Conservation (phyloP, 2,329 filamentous ascomycete species). For the Tolypocladium tropicale region DNA sequence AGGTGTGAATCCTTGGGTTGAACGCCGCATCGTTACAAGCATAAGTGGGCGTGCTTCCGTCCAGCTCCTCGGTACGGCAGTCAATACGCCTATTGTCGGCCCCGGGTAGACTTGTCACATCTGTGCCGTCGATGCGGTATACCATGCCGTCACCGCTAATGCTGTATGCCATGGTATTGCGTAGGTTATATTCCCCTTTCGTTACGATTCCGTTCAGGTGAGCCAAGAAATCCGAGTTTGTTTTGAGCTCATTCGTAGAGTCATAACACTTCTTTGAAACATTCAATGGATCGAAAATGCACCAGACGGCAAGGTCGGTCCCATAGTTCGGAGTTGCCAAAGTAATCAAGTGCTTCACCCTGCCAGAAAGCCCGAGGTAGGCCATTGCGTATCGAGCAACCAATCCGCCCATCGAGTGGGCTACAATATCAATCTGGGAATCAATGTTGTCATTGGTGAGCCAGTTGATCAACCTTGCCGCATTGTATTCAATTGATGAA, state of each 20-base stretch:
- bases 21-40: background rate
- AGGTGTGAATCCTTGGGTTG: background rate
- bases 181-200: background rate
- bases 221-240: background rate
- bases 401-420: background rate
- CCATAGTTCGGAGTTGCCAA: background rate
- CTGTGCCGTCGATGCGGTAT: background rate
- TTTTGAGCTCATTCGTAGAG: background rate
- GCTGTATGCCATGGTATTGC: background rate
- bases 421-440: background rate
- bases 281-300: background rate
- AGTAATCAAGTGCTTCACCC: background rate
- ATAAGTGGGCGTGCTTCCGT: background rate
- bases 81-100: background rate
- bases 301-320: background rate
- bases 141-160: background rate
- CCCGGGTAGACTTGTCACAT: background rate
- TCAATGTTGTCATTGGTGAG: background rate
- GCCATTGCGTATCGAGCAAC: background rate
- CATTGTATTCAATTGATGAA: background rate
- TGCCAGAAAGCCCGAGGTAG: background rate
- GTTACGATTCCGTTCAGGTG: background rate
- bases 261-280: background rate
- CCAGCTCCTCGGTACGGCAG: background rate
- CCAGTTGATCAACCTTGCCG: background rate